These are phyloP conservation scores for Schizosaccharomyces lindneri DNA, from an alignment of 805 yeast genomes.

Conservation along the genomic window DNA sequence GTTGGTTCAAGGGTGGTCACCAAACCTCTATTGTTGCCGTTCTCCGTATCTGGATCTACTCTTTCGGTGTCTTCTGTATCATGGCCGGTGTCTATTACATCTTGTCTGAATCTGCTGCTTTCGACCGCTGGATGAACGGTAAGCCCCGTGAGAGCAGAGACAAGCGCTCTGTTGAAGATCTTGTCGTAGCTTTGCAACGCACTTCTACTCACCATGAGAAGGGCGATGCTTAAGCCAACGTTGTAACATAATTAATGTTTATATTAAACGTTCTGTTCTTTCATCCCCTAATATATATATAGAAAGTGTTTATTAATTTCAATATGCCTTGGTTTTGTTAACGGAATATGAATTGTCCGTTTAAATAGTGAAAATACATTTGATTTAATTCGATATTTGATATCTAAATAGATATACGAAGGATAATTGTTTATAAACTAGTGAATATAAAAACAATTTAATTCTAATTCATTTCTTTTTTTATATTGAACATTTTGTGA, in stretches of 20 bases:
- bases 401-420: too few species aligned
- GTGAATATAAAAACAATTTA: too few species aligned
- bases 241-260: background rate
- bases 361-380: too few species aligned
- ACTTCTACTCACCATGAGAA: constrained; percentile 43
- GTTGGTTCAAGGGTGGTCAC: constrained; percentile 85
- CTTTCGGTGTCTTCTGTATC: constrained; percentile 90
- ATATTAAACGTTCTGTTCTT: background rate
- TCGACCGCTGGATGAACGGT: constrained; percentile 35
- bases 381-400: too few species aligned
- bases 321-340: background rate
- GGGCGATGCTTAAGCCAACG: constrained; percentile 9
- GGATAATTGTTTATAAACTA: too few species aligned
- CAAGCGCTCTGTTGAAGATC: constrained; percentile 33
- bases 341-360: too few species aligned
- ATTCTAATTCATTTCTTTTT: too few species aligned
- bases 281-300: background rate
- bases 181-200: constrained; percentile 38
- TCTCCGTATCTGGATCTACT: constrained; percentile 83
- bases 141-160: constrained; percentile 17
- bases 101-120: constrained; percentile 35
- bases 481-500: too few species aligned
- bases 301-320: background rate
- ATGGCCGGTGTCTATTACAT: constrained; percentile 90
- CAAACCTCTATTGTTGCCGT: constrained; percentile 91